These are phyloP conservation scores for Gleditsia sinensis DNA, from an alignment of 306 rosid species.

Conservation along the genomic window DNA sequence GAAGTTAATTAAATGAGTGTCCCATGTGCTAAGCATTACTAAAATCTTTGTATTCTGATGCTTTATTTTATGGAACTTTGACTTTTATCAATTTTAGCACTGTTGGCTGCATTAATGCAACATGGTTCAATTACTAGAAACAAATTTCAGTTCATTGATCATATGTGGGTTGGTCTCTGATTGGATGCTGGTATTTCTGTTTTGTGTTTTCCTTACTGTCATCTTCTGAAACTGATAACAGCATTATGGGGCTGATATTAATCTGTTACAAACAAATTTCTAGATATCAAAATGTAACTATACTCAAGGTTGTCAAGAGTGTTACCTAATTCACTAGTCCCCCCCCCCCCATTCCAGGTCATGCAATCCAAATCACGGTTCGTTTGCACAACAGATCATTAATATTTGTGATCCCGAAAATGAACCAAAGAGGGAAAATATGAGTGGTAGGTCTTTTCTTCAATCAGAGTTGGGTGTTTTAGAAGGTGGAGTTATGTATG, in stretches of 20 bases:
- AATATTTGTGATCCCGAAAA: too few relatives aligned
- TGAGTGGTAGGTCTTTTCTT: too few relatives aligned
- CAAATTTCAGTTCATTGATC: not conserved
- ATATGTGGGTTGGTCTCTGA: not conserved
- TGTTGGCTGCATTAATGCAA: constrained; percentile 18
- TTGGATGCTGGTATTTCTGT: not conserved
- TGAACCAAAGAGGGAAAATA: too few relatives aligned
- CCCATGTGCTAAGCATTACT: constrained; percentile 12
- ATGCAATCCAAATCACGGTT: too few relatives aligned
- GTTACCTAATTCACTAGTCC: too few relatives aligned
- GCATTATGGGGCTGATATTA: not conserved
- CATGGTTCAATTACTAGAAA: not conserved
- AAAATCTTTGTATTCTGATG: not conserved
- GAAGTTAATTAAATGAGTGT: not conserved
- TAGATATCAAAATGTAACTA: too few relatives aligned
- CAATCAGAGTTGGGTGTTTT: too few relatives aligned
- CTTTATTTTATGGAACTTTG: not conserved
- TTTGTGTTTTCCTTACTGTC: not conserved
- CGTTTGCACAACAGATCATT: too few relatives aligned
- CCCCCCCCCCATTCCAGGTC: too few relatives aligned
- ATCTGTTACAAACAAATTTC: too few relatives aligned
- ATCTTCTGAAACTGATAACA: not conserved
- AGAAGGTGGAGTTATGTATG: too few relatives aligned
- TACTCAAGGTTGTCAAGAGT: too few relatives aligned
- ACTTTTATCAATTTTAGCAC: not conserved